Evolutionary conservation across 768 basidiomycete species (phyloP), one percentile per base, ranked within the genome.

Genomic region (Termitomyces sp.): DNA sequence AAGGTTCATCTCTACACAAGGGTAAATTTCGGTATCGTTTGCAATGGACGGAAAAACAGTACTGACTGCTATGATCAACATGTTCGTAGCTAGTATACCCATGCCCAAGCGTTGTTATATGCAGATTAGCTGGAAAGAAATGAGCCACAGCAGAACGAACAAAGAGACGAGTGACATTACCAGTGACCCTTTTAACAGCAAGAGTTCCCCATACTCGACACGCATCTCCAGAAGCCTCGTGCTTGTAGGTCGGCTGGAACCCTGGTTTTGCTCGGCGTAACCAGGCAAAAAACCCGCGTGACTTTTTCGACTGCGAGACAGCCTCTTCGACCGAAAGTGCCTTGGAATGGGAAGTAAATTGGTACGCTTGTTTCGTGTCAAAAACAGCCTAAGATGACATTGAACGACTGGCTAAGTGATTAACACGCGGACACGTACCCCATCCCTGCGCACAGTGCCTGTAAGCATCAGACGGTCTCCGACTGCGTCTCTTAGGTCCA

Each of bases 41-140:
- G 24, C 0, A 31, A 24, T 18, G 11, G 20, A 22, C 13, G 18
- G 20, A 15, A 18, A 54, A 54, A 41, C 2, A n/a, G 12, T 54
- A 81, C 91, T 62, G 66, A 96, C 95, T 71, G 8, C 70, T 81
- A 67, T 99, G 96, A 63, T 92, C 89, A 6, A 95, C 90, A 70
- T 98, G 95, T 58, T 91, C 82, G 60, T 80, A 78, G 63, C 91
- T 93, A 47, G 88, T 79, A 68, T 99, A 99, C 24, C 96, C 96
- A 71, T 99, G 96, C 0, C 96, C 96, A 9, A 95, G 79, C 0
- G 93, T 93, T 2, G 96, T 99, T 45, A 99, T 82, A 67, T 99
- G 96, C 54, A 99, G 71, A 68, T 99, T 99, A 6, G 89, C 91
- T 88, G 58, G 22, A 5, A 47, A 44, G 27, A 22, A 11, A 44